Evolutionary conservation across 129 eudicot species (phyloP).

Genomic region (Saussurea involucrata): DNA sequence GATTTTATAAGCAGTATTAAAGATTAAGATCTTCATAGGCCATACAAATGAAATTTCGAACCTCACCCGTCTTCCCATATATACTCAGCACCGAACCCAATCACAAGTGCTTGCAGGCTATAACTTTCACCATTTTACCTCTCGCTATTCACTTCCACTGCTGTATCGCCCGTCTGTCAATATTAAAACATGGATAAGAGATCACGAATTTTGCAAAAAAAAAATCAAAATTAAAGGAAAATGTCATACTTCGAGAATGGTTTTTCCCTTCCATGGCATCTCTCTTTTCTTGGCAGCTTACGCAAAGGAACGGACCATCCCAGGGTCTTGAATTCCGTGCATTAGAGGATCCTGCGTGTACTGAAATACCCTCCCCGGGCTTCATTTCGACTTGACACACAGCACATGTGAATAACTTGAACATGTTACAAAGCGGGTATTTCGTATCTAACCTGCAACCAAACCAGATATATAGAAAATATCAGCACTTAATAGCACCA

Average conservation of each 20-base stretch:
- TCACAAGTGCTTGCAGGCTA: slow-evolving; percentile 1
- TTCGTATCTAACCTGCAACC: slow-evolving; percentile 75
- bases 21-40: slow-evolving; percentile 26
- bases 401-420: slow-evolving; percentile 86
- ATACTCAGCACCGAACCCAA: slow-evolving; percentile 24
- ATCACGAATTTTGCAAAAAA: not conserved
- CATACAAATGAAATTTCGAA: slow-evolving; percentile 31
- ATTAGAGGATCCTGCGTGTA: slow-evolving; percentile 49
- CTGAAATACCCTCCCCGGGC: slow-evolving; percentile 93
- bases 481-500: not conserved
- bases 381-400: slow-evolving; percentile 94
- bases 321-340: slow-evolving; percentile 71
- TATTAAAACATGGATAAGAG: not conserved
- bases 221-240: not conserved
- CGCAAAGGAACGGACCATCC: slow-evolving; percentile 99
- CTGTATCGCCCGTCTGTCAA: slow-evolving; percentile 62
- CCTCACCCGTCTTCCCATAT: slow-evolving; percentile 36
- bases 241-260: slow-evolving; percentile 54
- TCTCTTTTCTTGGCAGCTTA: slow-evolving; percentile 86
- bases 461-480: not conserved
- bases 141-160: slow-evolving; percentile 69
- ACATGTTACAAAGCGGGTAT: slow-evolving; percentile 95
- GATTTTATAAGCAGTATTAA: not conserved
- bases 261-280: slow-evolving; percentile 99
- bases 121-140: not conserved